Percentiles rank a stretch among this genome's conserved stretches.
phyloP scores from a whole-genome alignment of 164 flowering plant species.

The Paratinospora sagittata region DNA sequence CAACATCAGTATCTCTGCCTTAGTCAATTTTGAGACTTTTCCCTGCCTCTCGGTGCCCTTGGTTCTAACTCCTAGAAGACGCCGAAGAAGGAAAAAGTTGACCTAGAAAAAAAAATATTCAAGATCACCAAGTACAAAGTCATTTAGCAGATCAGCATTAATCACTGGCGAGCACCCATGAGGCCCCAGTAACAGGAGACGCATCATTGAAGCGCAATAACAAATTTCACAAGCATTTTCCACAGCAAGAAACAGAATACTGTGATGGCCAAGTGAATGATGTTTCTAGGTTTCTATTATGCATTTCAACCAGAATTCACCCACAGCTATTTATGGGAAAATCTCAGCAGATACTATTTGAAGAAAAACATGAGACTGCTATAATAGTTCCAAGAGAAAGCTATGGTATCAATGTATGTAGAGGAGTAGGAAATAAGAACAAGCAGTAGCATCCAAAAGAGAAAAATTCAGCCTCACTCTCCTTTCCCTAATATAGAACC shows the following conservation, averaged over 20 bases:
- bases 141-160: neutral
- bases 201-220: neutral
- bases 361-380: neutral
- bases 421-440: neutral
- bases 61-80: slow-evolving; percentile 84
- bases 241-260: too few relatives aligned
- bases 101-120: slow-evolving; percentile 38
- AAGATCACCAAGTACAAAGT: neutral
- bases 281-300: neutral
- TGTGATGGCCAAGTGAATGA: neutral
- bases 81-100: slow-evolving; percentile 74
- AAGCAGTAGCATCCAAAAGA: neutral
- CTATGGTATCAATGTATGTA: neutral
- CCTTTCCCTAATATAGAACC: too few relatives aligned
- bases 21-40: slow-evolving; percentile 71
- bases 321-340: neutral
- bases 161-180: too few relatives aligned
- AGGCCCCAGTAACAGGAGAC: neutral
- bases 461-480: too few relatives aligned
- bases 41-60: slow-evolving; percentile 88
- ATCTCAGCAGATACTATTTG: neutral
- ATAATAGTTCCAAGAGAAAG: too few relatives aligned
- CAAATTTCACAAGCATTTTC: too few relatives aligned
- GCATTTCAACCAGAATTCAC: neutral
- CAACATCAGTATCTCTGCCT: slow-evolving; percentile 82